These are phyloP conservation scores for Niveomyces coronatus DNA, from an alignment of 2,329 filamentous ascomycete genomes.

Conservation along the genomic window DNA sequence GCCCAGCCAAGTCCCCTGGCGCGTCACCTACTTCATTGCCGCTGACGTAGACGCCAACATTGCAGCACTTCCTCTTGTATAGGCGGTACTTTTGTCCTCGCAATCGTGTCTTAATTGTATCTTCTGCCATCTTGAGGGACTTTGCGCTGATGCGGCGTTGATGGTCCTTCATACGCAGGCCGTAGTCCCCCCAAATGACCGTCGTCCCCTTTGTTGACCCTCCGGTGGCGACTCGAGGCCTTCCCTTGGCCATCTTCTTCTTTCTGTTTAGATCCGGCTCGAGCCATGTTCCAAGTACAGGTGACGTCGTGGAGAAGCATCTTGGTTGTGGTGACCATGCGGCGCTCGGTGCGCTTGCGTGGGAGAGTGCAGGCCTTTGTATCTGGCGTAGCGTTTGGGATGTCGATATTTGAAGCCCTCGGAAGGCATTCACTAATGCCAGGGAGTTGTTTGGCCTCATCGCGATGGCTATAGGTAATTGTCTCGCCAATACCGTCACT, in stretches of 20 bases:
- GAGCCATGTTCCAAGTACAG: conserved; percentile 62
- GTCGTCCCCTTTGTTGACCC: conserved; percentile 89
- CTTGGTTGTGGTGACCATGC: conserved; percentile 26
- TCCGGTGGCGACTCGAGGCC: conserved; percentile 78
- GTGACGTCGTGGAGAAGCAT: conserved; percentile 61
- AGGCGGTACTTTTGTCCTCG: conserved; percentile 86
- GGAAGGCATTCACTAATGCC: conserved; percentile 40
- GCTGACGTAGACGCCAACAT: conserved; percentile 89
- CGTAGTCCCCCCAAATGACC: conserved; percentile 93
- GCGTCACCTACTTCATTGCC: conserved; percentile 73
- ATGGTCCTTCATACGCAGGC: conserved; percentile 85
- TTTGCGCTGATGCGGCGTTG: conserved; percentile 80
- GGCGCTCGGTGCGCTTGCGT: conserved; percentile 19
- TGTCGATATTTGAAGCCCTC: conserved; percentile 35
- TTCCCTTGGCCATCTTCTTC: conserved; percentile 84
- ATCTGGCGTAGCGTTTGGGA: conserved; percentile 30
- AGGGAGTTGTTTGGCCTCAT: conserved; percentile 38
- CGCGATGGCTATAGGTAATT: conserved; percentile 18
- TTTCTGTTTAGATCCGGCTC: conserved; percentile 66
- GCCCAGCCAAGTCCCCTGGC: conserved; percentile 3
- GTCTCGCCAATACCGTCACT: conserved; percentile 6
- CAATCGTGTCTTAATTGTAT: conserved; percentile 81
- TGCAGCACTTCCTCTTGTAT: conserved; percentile 84
- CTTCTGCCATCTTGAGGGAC: conserved; percentile 82
- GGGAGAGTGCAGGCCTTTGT: conserved; percentile 21